phyloP scores from a whole-genome alignment of 768 basidiomycete genomes.

The Termitomyces titanicus region DNA sequence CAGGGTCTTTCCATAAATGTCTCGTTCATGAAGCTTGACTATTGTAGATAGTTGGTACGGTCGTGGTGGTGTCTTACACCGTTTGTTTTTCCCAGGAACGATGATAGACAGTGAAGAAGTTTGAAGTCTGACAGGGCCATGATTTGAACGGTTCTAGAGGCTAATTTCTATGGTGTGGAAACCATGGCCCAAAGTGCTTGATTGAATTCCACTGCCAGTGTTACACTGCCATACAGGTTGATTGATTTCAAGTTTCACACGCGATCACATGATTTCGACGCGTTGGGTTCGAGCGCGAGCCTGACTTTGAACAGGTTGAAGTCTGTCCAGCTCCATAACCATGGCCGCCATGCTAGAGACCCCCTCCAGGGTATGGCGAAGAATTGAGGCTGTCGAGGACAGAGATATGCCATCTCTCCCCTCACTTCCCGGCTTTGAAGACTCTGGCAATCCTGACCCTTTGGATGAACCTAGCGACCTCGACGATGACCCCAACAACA shows the following conservation, averaged over 20 bases:
- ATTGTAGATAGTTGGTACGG: too few relatives aligned
- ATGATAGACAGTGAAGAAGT: too few relatives aligned
- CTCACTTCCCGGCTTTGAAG: slow-evolving; percentile 69
- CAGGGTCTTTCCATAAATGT: too few relatives aligned
- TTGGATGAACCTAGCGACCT: slow-evolving; percentile 27
- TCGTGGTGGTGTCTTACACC: too few relatives aligned
- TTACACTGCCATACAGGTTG: too few relatives aligned
- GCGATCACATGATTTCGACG: slow-evolving; percentile 23
- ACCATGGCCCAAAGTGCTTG: too few relatives aligned
- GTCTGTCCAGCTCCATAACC: not conserved
- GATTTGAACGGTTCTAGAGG: too few relatives aligned
- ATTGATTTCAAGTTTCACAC: slow-evolving; percentile 2
- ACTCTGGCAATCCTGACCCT: slow-evolving; percentile 41
- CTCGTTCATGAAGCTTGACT: too few relatives aligned
- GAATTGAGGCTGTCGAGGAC: slow-evolving; percentile 75
- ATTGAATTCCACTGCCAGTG: too few relatives aligned
- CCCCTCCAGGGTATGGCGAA: slow-evolving; percentile 80
- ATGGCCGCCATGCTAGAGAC: slow-evolving; percentile 68
- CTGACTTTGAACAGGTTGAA: not conserved
- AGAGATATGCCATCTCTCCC: slow-evolving; percentile 81
- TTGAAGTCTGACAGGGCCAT: too few relatives aligned
- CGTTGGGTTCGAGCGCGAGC: slow-evolving; percentile 8
- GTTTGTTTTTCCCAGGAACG: too few relatives aligned
- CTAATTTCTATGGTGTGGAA: too few relatives aligned
- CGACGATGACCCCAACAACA: slow-evolving; percentile 35